Evolutionary conservation across 2,329 filamentous ascomycete genomes (phyloP).

Genomic region (Aspergillus arachidicola): DNA sequence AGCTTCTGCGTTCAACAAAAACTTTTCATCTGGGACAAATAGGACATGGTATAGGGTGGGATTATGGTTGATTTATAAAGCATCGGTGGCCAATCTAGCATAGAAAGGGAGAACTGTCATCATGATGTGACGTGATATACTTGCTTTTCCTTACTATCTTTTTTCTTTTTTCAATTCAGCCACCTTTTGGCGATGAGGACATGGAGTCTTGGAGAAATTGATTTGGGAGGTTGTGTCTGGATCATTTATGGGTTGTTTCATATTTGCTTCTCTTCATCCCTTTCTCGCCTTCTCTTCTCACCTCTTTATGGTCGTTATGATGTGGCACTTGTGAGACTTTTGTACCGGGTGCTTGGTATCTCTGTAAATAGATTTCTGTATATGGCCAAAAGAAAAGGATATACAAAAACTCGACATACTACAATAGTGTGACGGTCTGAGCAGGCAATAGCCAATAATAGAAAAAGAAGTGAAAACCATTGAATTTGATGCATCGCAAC

Average conservation of each 20-base stretch:
- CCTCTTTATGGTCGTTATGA: constrained; percentile 2
- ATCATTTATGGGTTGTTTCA: neutral
- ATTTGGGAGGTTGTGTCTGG: constrained; percentile 6
- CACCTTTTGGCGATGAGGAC: constrained; percentile 14
- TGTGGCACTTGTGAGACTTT: neutral
- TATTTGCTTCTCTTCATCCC: constrained; percentile 6
- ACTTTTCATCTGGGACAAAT: neutral
- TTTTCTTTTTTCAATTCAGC: neutral
- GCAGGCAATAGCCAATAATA: neutral
- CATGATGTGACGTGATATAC: constrained; percentile 23
- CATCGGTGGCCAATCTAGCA: constrained; percentile 12
- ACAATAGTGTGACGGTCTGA: neutral
- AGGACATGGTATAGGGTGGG: neutral
- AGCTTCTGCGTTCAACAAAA: neutral
- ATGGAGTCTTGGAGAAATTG: constrained; percentile 19
- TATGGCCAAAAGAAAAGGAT: constrained; percentile 1
- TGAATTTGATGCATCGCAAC: constrained; percentile 1
- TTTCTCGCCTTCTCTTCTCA: neutral
- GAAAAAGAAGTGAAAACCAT: neutral
- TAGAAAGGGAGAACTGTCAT: constrained; percentile 17
- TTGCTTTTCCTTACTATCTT: constrained; percentile 7
- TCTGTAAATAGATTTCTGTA: constrained; percentile 6
- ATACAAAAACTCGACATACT: constrained; percentile 3
- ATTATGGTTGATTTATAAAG: constrained; percentile 2
- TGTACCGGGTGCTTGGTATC: neutral